These are phyloP conservation scores for Glutinoglossum americanum DNA, from an alignment of 495 filamentous ascomycete genomes.

Conservation along the genomic window DNA sequence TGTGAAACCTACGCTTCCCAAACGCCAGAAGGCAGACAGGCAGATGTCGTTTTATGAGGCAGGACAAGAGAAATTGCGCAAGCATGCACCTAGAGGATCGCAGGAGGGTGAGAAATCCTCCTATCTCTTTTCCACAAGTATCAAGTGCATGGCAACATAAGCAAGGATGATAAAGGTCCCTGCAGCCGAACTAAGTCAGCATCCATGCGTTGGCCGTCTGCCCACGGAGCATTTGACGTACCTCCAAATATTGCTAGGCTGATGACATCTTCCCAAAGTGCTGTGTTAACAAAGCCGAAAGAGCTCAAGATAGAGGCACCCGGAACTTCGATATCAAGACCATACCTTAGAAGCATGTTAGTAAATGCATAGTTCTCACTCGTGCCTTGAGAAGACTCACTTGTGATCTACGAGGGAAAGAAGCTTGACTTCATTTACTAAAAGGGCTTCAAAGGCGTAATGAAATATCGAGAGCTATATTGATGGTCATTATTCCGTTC, in stretches of 20 bases:
- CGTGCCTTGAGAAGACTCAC: constrained; percentile 19
- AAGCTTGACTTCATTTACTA: constrained; percentile 93
- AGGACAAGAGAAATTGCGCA: not conserved
- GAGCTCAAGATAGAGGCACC: constrained; percentile 83
- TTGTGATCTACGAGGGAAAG: constrained; percentile 80
- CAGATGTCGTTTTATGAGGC: not conserved
- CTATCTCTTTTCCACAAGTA: constrained; percentile 81
- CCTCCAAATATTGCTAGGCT: constrained; percentile 49
- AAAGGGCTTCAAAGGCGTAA: constrained; percentile 87
- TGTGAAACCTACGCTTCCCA: not conserved
- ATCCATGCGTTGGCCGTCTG: not conserved
- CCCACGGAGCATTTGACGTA: not conserved
- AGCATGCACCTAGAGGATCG: not conserved
- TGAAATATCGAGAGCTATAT: constrained; percentile 88
- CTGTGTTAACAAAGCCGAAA: constrained; percentile 73
- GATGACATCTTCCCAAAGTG: constrained; percentile 67
- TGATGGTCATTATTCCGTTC: not conserved
- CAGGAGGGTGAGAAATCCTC: not conserved
- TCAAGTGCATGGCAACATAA: constrained; percentile 79
- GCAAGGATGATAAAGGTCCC: constrained; percentile 70
- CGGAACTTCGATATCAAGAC: constrained; percentile 87
- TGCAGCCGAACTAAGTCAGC: constrained; percentile 17
- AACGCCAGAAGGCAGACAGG: not conserved
- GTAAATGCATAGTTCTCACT: not conserved
- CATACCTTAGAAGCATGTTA: constrained; percentile 16